Evolutionary conservation across 495 filamentous ascomycete genomes (phyloP), one percentile per base, ranked within the genome.

Genomic region (Annulohypoxylon bovei): DNA sequence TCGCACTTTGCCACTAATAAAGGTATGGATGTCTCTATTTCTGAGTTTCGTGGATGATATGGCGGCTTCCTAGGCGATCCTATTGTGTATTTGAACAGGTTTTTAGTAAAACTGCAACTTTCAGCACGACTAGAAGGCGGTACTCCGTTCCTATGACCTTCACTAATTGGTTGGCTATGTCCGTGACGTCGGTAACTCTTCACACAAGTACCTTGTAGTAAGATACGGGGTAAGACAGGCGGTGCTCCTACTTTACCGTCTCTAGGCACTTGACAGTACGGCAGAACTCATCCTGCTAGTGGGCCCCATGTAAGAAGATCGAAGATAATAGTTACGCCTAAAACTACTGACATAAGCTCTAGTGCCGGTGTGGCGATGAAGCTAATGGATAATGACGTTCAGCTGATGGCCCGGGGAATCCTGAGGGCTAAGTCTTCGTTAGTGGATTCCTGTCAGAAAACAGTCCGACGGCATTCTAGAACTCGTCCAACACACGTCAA

Each of bases 391-490:
- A 7, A 35, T 50, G 40, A 42, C 42, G 42, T 40, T 57, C 30
- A 46, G 42, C 20, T 18, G 27, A 18, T 32, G 32, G 28, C 8
- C 52, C 3, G 4, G 22, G 8, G 23, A 39, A 40, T 23, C 53
- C 57, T 23, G 12, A 39, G 50, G 62, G 50, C 50, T 53, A n/a
- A 27, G 39, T n/a, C 20, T 56, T 28, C 4, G 39, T 14, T 57
- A 49, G 23, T 32, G 40, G 40, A 23, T 37, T 58, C 62, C 14
- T 52, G n/a, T 25, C 30, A 14, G 62, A 40, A 50, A 49, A 35
- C n/a, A 27, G 14, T 18, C 20, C 12, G 22, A 49, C 33, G 6
- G 23, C 4, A 12, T 25, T 25, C 14, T 39, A 46, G 52, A 28
- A 25, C 2, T 25, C 22, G 28, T 39, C 3, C 20, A 57, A 22